phyloP scores from a whole-genome alignment of 73 alveolate genomes.

The Paramecium pentaurelia region DNA sequence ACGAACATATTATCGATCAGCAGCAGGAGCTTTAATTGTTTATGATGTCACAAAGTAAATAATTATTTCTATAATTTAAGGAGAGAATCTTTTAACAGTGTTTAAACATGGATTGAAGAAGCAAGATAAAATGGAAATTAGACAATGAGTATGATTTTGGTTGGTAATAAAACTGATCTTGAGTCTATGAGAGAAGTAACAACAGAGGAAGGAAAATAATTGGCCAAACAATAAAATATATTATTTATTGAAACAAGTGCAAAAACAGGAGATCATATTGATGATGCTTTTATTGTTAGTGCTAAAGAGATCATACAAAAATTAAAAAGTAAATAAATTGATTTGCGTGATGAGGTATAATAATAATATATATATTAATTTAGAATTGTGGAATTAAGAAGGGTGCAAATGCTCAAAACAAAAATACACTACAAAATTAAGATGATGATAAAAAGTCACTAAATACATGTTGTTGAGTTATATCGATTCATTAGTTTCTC shows the following conservation, averaged over 20 bases:
- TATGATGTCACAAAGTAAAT: conserved; percentile 61
- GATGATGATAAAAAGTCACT: neutral
- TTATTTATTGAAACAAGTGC: conserved; percentile 85
- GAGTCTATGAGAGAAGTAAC: conserved; percentile 65
- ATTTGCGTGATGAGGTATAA: neutral
- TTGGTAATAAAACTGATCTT: conserved; percentile 67
- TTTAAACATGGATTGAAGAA: conserved; percentile 63
- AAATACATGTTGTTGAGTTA: neutral
- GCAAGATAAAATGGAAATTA: conserved; percentile 61
- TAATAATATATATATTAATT: no score
- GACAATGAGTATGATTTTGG: conserved; percentile 48
- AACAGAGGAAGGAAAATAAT: conserved; percentile 69
- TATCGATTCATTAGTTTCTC: neutral
- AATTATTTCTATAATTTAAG: neutral
- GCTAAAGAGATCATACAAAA: neutral
- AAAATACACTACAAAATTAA: neutral
- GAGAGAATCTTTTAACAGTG: conserved; percentile 59
- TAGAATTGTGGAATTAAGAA: neutral
- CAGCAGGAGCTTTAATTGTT: conserved; percentile 66
- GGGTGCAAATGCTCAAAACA: neutral
- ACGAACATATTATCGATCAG: conserved; percentile 55
- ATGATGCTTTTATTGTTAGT: conserved; percentile 29
- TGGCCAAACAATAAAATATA: conserved; percentile 74
- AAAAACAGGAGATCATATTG: conserved; percentile 67
- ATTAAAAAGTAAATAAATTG: neutral